Base-by-base conservation (phyloP, 805 yeast species). In the Metschnikowia sp. region DNA sequence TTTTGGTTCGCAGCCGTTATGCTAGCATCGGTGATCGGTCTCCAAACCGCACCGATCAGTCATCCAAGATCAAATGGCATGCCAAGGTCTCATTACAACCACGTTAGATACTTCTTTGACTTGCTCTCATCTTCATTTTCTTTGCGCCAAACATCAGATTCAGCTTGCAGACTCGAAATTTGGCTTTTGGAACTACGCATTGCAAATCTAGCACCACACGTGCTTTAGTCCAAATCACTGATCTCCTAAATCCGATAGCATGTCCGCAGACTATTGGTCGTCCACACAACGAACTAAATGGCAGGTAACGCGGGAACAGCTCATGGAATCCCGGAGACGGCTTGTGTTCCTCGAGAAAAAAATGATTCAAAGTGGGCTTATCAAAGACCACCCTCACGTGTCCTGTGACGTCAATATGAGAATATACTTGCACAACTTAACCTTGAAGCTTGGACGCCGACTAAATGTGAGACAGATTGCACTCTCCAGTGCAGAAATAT, bases 211-310 rank as follows among this genome's bases (percentile, higher is more conserved):
- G 5, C 7, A 4, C 4, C 26, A 4, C 26, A 22, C 8, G 26
- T 22, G 26, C 26, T 22, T 22, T 22, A 7, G 26, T 22, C 7
- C 26, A 22, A 22, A 7, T 22, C 26, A 22, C 26, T 22, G 26
- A 22, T 22, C 26, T 22, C 26, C 26, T 22, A 22, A 7, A 22
- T 22, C 26, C 26, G 26, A 22, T 22, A 22, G 26, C 31, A 78
- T 81, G 96, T 83, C 94, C 2, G 96, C 96, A 0, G 86, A 86
- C 61, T 91, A 83, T 64, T 88, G 96, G 96, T 75, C 75, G 13
- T 88, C 96, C 2, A 81, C 95, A 1, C 97, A 91, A 60, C 66
- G 96, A 38, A 70, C 68, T 35, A 75, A 80, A 57, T 92, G 97
- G 97, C 92, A 87, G 57, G 81, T 83, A 59, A 78, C 88, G 1